Conservation (phyloP, 2,329 filamentous ascomycete genomes). For the Boeremia lycopersici region DNA sequence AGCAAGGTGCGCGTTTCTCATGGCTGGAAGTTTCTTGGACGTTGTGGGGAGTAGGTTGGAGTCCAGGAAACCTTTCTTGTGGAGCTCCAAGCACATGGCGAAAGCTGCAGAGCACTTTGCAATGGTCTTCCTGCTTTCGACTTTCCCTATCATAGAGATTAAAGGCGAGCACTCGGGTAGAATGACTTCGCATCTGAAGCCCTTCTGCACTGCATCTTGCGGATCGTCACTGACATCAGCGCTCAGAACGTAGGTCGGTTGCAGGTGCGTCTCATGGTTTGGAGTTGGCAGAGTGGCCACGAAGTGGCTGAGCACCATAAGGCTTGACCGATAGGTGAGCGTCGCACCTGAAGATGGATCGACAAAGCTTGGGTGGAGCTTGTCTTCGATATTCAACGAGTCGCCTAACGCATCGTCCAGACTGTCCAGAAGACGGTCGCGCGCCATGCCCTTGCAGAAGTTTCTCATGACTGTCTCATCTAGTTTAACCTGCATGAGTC, state of each 20-base stretch:
- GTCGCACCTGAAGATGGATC: slow-evolving; percentile 74
- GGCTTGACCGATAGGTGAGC: slow-evolving; percentile 76
- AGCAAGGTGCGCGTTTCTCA: slow-evolving; percentile 86
- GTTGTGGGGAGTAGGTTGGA: slow-evolving; percentile 75
- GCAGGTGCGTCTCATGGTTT: slow-evolving; percentile 54
- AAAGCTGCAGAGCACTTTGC: slow-evolving; percentile 92
- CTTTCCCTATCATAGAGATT: slow-evolving; percentile 66
- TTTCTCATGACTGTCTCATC: slow-evolving; percentile 68
- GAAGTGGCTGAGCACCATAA: slow-evolving; percentile 75
- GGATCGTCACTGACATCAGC: slow-evolving; percentile 16
- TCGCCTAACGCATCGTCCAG: slow-evolving; percentile 63
- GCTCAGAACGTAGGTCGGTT: slow-evolving; percentile 65
- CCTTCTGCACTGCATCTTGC: slow-evolving; percentile 14
- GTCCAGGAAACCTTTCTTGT: slow-evolving; percentile 71
- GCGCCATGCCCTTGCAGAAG: slow-evolving; percentile 77
- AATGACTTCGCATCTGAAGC: slow-evolving; percentile 71
- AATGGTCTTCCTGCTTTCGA: slow-evolving; percentile 71
- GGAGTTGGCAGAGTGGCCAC: slow-evolving; percentile 67
- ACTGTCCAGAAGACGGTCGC: slow-evolving; percentile 71
- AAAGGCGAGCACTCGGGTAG: slow-evolving; percentile 78
- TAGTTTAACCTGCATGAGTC: slow-evolving; percentile 64
- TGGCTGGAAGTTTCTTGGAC: slow-evolving; percentile 72
- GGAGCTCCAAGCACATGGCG: slow-evolving; percentile 74
- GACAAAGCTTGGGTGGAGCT: slow-evolving; percentile 59
- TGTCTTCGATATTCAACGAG: slow-evolving; percentile 60